Evolutionary conservation across 495 filamentous ascomycete genomes (phyloP).

Genomic region (Glonium stellatum): DNA sequence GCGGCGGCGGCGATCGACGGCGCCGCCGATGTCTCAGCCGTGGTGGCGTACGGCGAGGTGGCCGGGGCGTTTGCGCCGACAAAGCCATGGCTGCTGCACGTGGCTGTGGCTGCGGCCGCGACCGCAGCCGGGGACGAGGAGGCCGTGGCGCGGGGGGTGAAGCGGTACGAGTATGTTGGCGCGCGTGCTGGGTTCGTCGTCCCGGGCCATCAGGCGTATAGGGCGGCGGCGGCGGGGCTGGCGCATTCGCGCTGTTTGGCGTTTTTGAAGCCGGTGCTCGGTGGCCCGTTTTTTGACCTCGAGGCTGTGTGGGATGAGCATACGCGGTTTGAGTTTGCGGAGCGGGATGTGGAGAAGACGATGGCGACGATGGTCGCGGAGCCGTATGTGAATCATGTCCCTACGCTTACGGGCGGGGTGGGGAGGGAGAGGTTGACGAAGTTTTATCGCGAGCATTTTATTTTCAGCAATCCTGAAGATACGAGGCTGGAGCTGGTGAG

Average conservation of each 20-base stretch:
- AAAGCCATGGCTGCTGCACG: not conserved
- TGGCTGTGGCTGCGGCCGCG: no score
- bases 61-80: constrained; percentile 1
- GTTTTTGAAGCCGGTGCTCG: constrained; percentile 46
- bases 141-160: constrained; percentile 1
- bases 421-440: constrained; percentile 27
- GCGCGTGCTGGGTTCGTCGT: constrained; percentile 35
- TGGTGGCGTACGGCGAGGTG: constrained; percentile 1
- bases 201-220: constrained; percentile 39
- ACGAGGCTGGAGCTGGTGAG: constrained; percentile 29
- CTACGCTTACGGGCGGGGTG: constrained; percentile 35
- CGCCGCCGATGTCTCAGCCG: constrained; percentile 11
- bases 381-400: constrained; percentile 38
- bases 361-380: constrained; percentile 34
- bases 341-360: constrained; percentile 28
- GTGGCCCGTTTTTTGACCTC: constrained; percentile 48
- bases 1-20: not conserved
- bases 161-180: constrained; percentile 31
- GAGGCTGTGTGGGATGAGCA: constrained; percentile 35
- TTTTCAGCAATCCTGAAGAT: constrained; percentile 29
- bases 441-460: constrained; percentile 37
- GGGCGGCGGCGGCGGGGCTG: constrained; percentile 36
- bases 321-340: constrained; percentile 23
- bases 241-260: constrained; percentile 47
- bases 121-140: not conserved